Evolutionary conservation across 805 yeast genomes (phyloP), one percentile per base, ranked within the genome.

Genomic region (Martiniozyma abietophila): DNA sequence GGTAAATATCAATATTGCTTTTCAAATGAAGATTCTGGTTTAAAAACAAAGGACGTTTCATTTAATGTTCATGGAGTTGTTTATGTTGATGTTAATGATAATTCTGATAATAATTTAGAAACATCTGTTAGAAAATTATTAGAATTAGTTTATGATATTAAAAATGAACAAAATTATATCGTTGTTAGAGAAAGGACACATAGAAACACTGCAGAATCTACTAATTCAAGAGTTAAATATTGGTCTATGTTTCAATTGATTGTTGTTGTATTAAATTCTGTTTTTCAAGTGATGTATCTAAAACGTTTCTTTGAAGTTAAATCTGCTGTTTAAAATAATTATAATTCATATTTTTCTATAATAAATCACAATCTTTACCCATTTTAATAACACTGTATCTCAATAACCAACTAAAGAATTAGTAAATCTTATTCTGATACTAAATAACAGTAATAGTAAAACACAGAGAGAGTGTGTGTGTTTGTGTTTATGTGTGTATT

Each of bases 191-290:
- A 89, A 63, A 80, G 96, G 65, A 82, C 94, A 11, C 98, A 89
- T 60, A 81, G 98, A 73, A 92, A 89, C 64, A 89, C 98, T 8
- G 97, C 98, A 5, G 98, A 89, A 63, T 82, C 95, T 17, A 89
- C 98, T 29, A 89, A 89, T 61, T 80, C 92, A 36, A 76, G 98
- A 51, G 97, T 89, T 45, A 89, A 89, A 61, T 92, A 94, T 84
- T 89, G 98, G 98, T 83, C 95, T 18, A 69, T 84, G 21, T 80
- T 88, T 69, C 98, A 89, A 65, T 66, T 92, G 44, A 50, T 77
- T 34, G 88, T 92, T 36, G 96, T 89, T 29, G 80, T 80, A 12
- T 72, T 70, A 42, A 92, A 86, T 65, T 83, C 95, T 18, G 48
- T 88, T 37, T 92, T 92, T 74, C 98, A 89, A 63, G 86, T 89